Percentiles rank a stretch among this genome's conserved stretches.
These are phyloP conservation scores for Terfezia boudieri DNA, from an alignment of 495 filamentous ascomycete species.

Conservation along the genomic window DNA sequence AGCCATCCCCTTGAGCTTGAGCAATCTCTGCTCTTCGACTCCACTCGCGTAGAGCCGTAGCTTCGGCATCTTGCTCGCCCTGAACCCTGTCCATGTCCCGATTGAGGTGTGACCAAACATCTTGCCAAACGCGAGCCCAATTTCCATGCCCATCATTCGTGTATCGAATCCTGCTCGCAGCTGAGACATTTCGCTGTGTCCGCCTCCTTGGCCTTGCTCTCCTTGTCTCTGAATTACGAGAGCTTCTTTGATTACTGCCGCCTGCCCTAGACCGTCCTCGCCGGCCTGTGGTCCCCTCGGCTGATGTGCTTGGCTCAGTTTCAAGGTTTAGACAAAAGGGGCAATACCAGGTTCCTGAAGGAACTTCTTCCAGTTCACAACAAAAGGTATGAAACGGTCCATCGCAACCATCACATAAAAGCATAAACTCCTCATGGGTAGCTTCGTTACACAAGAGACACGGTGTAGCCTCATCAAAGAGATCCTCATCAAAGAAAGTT, in stretches of 20 bases:
- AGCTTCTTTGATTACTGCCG: slow-evolving; percentile 26
- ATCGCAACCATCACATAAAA: slow-evolving; percentile 77
- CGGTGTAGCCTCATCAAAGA: slow-evolving; percentile 34
- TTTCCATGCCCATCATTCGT: slow-evolving; percentile 22
- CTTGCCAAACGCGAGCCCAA: slow-evolving; percentile 50
- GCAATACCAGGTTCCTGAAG: slow-evolving; percentile 65
- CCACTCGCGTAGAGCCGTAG: background rate
- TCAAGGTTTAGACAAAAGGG: slow-evolving; percentile 36
- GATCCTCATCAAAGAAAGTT: slow-evolving; percentile 46
- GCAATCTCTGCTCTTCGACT: background rate
- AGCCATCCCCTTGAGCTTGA: slow-evolving; percentile 31
- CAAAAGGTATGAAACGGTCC: slow-evolving; percentile 68
- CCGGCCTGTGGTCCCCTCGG: background rate
- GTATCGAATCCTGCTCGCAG: slow-evolving; percentile 8
- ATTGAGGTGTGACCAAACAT: slow-evolving; percentile 30
- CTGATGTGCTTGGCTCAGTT: background rate
- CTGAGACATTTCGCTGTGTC: slow-evolving; percentile 5
- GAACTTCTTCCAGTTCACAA: slow-evolving; percentile 51
- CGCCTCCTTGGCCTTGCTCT: slow-evolving; percentile 15
- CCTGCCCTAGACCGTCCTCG: slow-evolving; percentile 11
- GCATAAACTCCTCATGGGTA: slow-evolving; percentile 55
- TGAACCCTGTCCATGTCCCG: background rate
- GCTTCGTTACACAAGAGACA: slow-evolving; percentile 60
- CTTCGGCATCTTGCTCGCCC: background rate
- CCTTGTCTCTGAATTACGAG: slow-evolving; percentile 14